Conservation (phyloP, 2,329 filamentous ascomycete species). For the Cercospora sp. region DNA sequence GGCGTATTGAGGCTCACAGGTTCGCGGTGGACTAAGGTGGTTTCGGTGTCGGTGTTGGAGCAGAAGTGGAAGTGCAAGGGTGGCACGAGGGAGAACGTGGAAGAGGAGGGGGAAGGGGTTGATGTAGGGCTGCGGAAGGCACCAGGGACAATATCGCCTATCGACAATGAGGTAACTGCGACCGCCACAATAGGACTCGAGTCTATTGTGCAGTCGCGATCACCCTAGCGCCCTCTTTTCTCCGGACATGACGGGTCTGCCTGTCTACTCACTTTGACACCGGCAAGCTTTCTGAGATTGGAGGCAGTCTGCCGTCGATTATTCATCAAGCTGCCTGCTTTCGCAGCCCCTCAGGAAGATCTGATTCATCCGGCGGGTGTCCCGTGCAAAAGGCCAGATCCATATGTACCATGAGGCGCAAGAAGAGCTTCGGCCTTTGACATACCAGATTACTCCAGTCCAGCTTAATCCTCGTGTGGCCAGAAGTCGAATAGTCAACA, state of each 20-base stretch:
- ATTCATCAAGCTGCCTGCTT: slow-evolving; percentile 2
- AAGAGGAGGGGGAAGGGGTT: not conserved
- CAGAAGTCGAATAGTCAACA: not conserved
- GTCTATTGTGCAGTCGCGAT: not conserved
- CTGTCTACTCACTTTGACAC: not conserved
- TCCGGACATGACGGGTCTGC: not conserved
- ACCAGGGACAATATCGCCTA: not conserved
- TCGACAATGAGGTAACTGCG: slow-evolving; percentile 1
- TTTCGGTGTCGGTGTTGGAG: not conserved
- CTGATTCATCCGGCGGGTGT: slow-evolving; percentile 22
- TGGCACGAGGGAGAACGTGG: not conserved
- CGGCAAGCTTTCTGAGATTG: not conserved
- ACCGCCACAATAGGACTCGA: not conserved
- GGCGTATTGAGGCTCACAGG: not conserved
- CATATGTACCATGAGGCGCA: slow-evolving; percentile 23
- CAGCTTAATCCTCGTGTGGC: slow-evolving; percentile 18
- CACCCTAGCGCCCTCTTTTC: not conserved
- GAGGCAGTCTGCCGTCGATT: not conserved
- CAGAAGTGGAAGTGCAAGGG: not conserved
- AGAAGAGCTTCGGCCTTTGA: slow-evolving; percentile 23
- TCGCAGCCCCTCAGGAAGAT: slow-evolving; percentile 23
- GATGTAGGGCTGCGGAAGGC: not conserved
- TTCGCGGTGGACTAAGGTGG: not conserved
- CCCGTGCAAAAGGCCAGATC: slow-evolving; percentile 25
- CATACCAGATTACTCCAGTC: slow-evolving; percentile 27